A percentile compares a stretch with the other conserved stretches of the same genome.
Evolutionary conservation across 1,284 basidiomycete genomes (phyloP).

Genomic region (Trichosporon coremiiforme): DNA sequence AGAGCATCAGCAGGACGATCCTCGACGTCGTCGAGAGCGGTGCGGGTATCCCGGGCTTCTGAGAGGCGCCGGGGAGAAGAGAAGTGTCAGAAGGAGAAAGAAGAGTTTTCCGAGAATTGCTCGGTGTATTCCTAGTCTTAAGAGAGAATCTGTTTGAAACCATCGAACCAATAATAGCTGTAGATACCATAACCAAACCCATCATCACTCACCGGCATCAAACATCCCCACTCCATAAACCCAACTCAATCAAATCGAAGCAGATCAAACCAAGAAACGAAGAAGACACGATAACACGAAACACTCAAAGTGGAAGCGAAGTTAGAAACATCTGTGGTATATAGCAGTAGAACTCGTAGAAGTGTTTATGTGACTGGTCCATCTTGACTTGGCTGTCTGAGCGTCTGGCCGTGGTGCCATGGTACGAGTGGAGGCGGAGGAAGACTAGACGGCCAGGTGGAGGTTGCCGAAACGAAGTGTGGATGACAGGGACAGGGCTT

Average conservation of each 20-base stretch:
- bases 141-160: slow-evolving; percentile 56
- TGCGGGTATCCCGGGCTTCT: slow-evolving; percentile 28
- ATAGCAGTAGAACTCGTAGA: slow-evolving; percentile 13
- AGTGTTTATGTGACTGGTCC: slow-evolving; percentile 5
- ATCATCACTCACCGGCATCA: slow-evolving; percentile 7
- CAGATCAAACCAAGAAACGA: not conserved
- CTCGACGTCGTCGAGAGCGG: slow-evolving; percentile 26
- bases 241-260: not conserved
- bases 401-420: too few species aligned
- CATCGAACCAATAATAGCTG: not conserved
- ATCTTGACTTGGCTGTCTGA: slow-evolving; percentile 5
- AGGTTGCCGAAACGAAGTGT: not conserved
- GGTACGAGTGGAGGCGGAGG: not conserved
- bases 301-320: not conserved
- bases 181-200: not conserved
- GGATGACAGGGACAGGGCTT: not conserved
- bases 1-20: slow-evolving; percentile 24
- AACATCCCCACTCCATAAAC: not conserved
- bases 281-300: slow-evolving; percentile 11
- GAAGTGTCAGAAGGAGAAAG: slow-evolving; percentile 57
- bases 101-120: slow-evolving; percentile 59
- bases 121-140: slow-evolving; percentile 1
- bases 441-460: not conserved
- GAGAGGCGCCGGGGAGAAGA: slow-evolving; percentile 51
- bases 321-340: not conserved